Evolutionary conservation across 371 early-diverging fungal genomes (phyloP), one percentile per base, ranked within the genome.

Genomic region (Apophysomyces variabilis): DNA sequence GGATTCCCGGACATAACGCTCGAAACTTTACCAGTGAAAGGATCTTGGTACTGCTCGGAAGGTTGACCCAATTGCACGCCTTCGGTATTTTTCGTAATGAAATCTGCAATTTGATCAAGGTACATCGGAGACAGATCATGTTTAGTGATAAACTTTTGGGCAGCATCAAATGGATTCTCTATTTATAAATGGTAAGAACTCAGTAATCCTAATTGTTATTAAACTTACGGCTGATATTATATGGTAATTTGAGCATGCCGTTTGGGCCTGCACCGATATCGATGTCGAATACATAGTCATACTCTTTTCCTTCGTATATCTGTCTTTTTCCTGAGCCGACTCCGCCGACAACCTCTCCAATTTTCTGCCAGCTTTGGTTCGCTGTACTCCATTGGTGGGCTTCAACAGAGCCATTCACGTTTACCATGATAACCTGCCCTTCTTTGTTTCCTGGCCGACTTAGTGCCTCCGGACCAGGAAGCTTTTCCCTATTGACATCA

Each of bases 241-340:
- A 98, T 3, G 98, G 99, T 18, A 99, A 85, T 72, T 99, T 97
- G 11, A 96, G 76, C 36, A 91, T 87, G 26, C 92, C 80, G 4
- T 91, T 91, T 26, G 92, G 93, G 26, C 86, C 91, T 36, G 63
- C 74, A 13, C 90, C 91, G 16, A 98, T 86, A 68, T 98, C 98
- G 38, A 99, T 93, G 69, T 97, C 97, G 84, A 99, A 99, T 8
- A 99, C 96, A 75, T 93, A 96, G 72, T 99, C 99, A 71, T 98
- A 99, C 68, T 97, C 96, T 56, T 87, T 83, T 50, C 98, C 98
- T 8, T 90, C 85, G 73, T 87, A 91, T 5, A 90, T 68, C 69
- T 93, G 90, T 71, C 95, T 96, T 38, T 88, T 75, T 11, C 84
- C 74, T 1, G 84, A 79, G 0, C 93, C 95, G 35, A 90, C 90